phyloP scores from a whole-genome alignment of 2,329 filamentous ascomycete species.

The Penicillium sp. region DNA sequence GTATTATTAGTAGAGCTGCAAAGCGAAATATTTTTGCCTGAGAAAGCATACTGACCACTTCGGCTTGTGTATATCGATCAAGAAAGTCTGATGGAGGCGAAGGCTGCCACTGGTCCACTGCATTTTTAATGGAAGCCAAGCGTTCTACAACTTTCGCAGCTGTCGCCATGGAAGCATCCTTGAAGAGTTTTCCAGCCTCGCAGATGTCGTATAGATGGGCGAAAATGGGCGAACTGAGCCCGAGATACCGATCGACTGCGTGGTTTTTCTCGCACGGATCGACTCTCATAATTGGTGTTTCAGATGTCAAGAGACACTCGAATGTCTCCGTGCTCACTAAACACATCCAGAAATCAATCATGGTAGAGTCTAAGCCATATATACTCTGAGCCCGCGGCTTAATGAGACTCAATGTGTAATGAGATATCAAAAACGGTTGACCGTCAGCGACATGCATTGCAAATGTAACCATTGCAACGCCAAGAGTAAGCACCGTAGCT shows the following conservation, averaged over 20 bases:
- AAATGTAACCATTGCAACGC: constrained; percentile 21
- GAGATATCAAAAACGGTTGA: constrained; percentile 19
- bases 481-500: constrained; percentile 11
- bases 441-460: constrained; percentile 24
- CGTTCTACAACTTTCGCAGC: background rate
- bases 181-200: constrained; percentile 1
- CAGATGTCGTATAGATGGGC: constrained; percentile 19
- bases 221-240: constrained; percentile 16
- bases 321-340: constrained; percentile 20
- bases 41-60: constrained; percentile 12
- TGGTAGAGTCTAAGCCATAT: constrained; percentile 1
- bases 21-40: constrained; percentile 17
- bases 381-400: constrained; percentile 9
- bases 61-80: constrained; percentile 9
- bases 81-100: constrained; percentile 7
- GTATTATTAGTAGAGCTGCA: constrained; percentile 14
- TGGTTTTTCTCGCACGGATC: background rate
- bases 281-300: constrained; percentile 14
- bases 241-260: constrained; percentile 20
- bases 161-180: background rate
- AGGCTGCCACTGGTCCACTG: constrained; percentile 10
- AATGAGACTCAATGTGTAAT: constrained; percentile 17
- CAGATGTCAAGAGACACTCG: constrained; percentile 19
- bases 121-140: constrained; percentile 1
- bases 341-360: constrained; percentile 22